These are phyloP conservation scores for Saccharomycopsis sp. DNA, from an alignment of 805 yeast species.

Conservation along the genomic window DNA sequence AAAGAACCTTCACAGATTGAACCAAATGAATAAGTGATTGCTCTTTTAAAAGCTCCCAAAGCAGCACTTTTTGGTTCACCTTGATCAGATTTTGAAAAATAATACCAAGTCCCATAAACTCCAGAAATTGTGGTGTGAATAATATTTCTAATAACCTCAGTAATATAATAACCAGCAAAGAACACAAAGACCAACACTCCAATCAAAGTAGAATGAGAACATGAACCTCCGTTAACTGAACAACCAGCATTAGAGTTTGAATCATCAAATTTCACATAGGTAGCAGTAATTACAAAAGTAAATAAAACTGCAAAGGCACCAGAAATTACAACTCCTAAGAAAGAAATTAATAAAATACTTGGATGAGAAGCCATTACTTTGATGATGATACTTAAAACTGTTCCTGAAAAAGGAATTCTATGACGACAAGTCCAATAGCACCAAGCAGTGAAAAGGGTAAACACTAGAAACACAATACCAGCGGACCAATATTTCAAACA, in stretches of 20 bases:
- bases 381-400: slow-evolving; percentile 59
- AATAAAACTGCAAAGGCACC: slow-evolving; percentile 60
- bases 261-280: slow-evolving; percentile 69
- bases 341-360: slow-evolving; percentile 50
- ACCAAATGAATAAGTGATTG: slow-evolving; percentile 80
- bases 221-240: slow-evolving; percentile 35
- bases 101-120: slow-evolving; percentile 87
- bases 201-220: slow-evolving; percentile 51
- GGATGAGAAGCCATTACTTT: slow-evolving; percentile 70
- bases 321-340: slow-evolving; percentile 47
- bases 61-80: slow-evolving; percentile 77
- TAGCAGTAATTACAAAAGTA: slow-evolving; percentile 57
- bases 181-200: slow-evolving; percentile 65
- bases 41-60: slow-evolving; percentile 66
- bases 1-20: slow-evolving; percentile 81
- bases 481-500: slow-evolving; percentile 65
- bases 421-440: slow-evolving; percentile 63
- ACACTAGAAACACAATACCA: slow-evolving; percentile 62
- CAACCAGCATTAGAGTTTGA: slow-evolving; percentile 43
- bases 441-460: slow-evolving; percentile 53
- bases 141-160: slow-evolving; percentile 73
- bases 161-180: slow-evolving; percentile 73
- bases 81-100: slow-evolving; percentile 61
- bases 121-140: slow-evolving; percentile 79
- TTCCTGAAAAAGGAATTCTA: slow-evolving; percentile 66